A percentile compares a stretch with the other conserved stretches of the same genome.
Evolutionary conservation across 768 basidiomycete genomes (phyloP).

Genomic region (Pleurotus cornucopiae): DNA sequence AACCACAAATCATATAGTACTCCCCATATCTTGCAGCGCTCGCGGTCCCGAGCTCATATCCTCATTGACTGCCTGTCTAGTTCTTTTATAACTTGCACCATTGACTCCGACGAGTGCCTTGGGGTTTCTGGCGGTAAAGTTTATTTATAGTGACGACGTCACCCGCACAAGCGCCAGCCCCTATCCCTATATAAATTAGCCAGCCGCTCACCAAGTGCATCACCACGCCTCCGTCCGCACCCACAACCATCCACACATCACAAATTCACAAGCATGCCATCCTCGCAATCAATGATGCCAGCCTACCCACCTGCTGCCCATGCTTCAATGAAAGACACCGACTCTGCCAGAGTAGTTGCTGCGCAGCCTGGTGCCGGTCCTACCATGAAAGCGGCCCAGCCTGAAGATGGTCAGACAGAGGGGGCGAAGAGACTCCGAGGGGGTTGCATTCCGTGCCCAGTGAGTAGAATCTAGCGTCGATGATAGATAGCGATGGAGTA

Average conservation of each 20-base stretch:
- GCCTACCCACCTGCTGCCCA: background rate
- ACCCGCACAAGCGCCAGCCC: background rate
- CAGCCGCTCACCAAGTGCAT: background rate
- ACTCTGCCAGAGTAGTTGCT: background rate
- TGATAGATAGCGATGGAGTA: background rate
- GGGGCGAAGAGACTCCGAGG: constrained; percentile 5
- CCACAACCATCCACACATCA: background rate
- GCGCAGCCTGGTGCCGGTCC: background rate
- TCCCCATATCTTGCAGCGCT: too few species aligned
- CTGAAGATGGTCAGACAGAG: background rate
- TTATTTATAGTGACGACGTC: background rate
- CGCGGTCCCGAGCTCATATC: too few species aligned
- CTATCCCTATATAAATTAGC: background rate
- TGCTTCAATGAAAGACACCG: constrained; percentile 1
- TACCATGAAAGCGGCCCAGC: background rate
- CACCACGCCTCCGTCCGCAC: background rate
- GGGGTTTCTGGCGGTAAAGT: too few species aligned
- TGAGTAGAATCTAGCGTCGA: background rate
- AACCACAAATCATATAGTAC: too few species aligned
- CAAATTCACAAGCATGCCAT: background rate
- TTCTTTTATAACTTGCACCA: too few species aligned
- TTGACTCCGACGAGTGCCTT: too few species aligned
- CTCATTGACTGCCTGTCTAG: too few species aligned
- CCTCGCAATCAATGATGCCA: background rate
- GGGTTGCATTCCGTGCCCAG: constrained; percentile 8